Base-by-base conservation (phyloP, 345 rosid species). In the Moringa oleifera region DNA sequence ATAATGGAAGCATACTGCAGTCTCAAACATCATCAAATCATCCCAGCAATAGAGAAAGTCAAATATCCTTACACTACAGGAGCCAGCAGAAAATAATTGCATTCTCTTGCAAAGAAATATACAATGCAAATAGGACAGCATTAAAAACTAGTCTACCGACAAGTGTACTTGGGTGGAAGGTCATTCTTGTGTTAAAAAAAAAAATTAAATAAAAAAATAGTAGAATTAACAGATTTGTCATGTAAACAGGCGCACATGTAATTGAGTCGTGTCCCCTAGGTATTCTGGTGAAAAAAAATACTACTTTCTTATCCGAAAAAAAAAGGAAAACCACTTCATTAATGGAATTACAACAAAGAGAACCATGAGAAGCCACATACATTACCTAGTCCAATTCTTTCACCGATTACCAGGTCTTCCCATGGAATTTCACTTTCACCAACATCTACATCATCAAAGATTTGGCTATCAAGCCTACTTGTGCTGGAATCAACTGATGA, bases 301-400 rank as follows among this genome's bases (percentile, higher is more conserved):
- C n/a, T n/a, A n/a, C n/a, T n/a, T n/a, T n/a, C n/a, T n/a, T n/a
- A n/a, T n/a, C n/a, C n/a, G n/a, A n/a, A n/a, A n/a, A n/a, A n/a
- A n/a, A n/a, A n/a, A n/a, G n/a, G n/a, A n/a, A n/a, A n/a, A n/a
- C 3, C 33, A 8, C 3, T 47, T 47, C 17, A 47, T 59, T 22
- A 52, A 25, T 36, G 23, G 23, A 51, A 21, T 23, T 18, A 18
- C 20, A 23, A 10, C 22, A 45, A 16, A 15, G 8, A 25, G 18
- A 53, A 45, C 13, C 53, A 33, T 64, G 58, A 78, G 50, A 20
- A 13, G 64, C 59, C 64, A 62, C 57, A 46, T 37, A 24, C 65
- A 63, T 69, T 85, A 95, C 99, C 99, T 84, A 95, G 74, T 80
- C 99, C 99, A 85, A 95, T 91, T 76, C 99, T 87, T 71, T 91